Evolutionary conservation across 75 land plant genomes (phyloP), one percentile per base, ranked within the genome.

Genomic region (Cryptomeria japonica): DNA sequence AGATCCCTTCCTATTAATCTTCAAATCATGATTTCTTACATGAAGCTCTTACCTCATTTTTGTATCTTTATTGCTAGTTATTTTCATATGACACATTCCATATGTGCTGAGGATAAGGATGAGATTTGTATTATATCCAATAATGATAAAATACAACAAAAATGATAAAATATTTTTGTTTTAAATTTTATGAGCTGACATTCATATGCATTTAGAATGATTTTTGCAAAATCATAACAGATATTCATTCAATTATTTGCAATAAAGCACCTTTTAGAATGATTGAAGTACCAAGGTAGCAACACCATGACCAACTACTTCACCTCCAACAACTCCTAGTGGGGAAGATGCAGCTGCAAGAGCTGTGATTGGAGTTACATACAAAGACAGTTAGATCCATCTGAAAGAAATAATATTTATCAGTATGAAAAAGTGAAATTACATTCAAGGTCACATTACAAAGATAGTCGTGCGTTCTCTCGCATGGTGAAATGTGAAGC

Each of bases 311-410:
- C 99, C 99, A 85, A 94, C 99, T 14, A 98, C 84, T 82, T 97
- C 95, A 46, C 99, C 99, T 0, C 91, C 93, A 87, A 98, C 94
- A 83, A 98, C 99, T n/a, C 99, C 99, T 86, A 94, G 87, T 14
- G 99, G 99, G 19, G 99, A 98, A 55, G 99, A 93, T 42, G 99
- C 99, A 44, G 99, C 99, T 86, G 99, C 99, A 86, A 98, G 94
- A 73, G 99, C 99, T 95, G 95, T 78, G 88, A 13, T 83, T 72
- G 83, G 55, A 85, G 31, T 49, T 14, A 84, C 28, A 36, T 37
- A 73, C 22, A 16, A 18, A n/a, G 86, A 16, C 36, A 78, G 25
- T 56, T 28, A 61, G 73, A 39, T 80, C 42, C 83, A 80, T 22
- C 83, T 80, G n/a, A 80, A 42, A 22, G 80, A 22, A 41, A 34